Conservation (phyloP, 176 grass and related monocot species). For the Eragrostis curvula region DNA sequence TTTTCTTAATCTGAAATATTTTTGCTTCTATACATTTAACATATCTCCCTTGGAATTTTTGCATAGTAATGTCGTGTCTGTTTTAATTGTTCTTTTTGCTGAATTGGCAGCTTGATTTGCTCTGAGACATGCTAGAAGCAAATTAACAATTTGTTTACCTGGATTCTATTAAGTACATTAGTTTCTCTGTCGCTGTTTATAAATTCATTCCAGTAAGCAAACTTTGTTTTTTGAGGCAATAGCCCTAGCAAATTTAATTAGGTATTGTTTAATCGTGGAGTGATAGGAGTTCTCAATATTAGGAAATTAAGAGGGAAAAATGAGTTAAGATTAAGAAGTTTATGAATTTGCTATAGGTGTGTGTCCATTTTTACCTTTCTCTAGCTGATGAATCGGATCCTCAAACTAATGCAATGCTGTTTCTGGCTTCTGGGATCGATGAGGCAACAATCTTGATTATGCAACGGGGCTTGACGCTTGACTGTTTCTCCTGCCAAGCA, state of each 20-base stretch:
- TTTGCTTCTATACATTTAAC: not conserved
- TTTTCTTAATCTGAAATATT: not conserved
- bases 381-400: not conserved
- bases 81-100: not conserved
- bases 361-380: not conserved
- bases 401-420: not conserved
- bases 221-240: not conserved
- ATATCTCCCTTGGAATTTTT: not conserved
- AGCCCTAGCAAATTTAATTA: not conserved
- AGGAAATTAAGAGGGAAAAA: not conserved
- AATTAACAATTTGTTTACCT: not conserved
- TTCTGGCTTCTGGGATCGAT: conserved; percentile 1
- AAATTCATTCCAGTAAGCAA: not conserved
- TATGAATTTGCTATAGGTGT: not conserved
- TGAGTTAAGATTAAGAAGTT: not conserved
- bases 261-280: not conserved
- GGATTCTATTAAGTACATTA: not conserved
- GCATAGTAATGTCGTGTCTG: not conserved
- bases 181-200: not conserved
- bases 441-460: not conserved
- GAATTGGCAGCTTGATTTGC: not conserved
- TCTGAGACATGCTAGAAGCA: not conserved
- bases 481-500: not conserved
- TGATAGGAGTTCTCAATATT: not conserved
- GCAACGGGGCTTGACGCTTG: not conserved